Evolutionary conservation across 2,329 filamentous ascomycete species (phyloP), one percentile per base, ranked within the genome.

Genomic region (Apiospora sp.): DNA sequence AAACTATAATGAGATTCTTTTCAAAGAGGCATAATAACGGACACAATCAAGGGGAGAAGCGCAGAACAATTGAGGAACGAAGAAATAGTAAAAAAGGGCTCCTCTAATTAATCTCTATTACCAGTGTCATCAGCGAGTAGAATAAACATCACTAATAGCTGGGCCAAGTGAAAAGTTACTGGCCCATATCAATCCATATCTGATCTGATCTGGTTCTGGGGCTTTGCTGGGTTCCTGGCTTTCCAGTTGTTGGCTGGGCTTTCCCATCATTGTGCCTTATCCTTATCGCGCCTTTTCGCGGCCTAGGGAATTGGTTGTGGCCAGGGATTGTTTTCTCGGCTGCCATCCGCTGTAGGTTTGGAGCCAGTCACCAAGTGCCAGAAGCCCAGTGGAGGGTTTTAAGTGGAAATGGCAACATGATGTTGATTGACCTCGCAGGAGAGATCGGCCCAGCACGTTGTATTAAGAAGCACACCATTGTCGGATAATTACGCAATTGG

Each of bases 231-330:
- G 30, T 37, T n/a, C 58, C 16, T 34, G 16, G 27, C 12, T 64
- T 22, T 30, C 41, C 27, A 30, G 27, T 30, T 30, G 27, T 30
- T 30, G 27, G 37, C 37, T 41, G 37, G 58, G 58, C 30, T 64
- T 64, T 61, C 30, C 10, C 14, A 64, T 37, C 54, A 61, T 51
- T 37, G 68, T 27, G 44, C 34, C 68, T 70, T 70, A 70, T 70
- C 68, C 68, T 70, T 70, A 58, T 70, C 68, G 68, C 68, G 68
- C 68, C 19, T 70, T 70, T 70, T 70, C 48, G 48, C 49, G 68
- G 49, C 68, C 68, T 49, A 58, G 67, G 30, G 34, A 51, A 41
- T 30, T 67, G 13, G 19, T 58, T 34, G 44, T 49, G 46, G 46
- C 46, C 46, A 49, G 54, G 54, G 16, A 61, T 61, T 22, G 16